Percentiles rank a stretch among this genome's conserved stretches.
phyloP scores from a whole-genome alignment of 208 protist genomes.

The Borovskyia barvae region DNA sequence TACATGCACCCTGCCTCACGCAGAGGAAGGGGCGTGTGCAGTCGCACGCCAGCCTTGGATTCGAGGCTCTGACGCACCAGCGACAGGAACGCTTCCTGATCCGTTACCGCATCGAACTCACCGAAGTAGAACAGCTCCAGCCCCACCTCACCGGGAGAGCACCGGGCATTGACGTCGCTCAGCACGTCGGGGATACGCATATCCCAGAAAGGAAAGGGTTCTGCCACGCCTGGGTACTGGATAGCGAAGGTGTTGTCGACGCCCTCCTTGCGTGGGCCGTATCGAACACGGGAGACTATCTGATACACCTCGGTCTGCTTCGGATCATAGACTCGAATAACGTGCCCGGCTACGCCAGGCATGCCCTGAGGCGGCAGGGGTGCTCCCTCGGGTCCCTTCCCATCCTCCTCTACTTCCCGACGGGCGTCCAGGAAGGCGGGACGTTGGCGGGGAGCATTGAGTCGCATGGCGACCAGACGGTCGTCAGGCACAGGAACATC shows the following conservation, averaged over 20 bases:
- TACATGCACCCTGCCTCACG: constrained; percentile 86
- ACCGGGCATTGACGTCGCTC: constrained; percentile 20
- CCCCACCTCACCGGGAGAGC: constrained; percentile 55
- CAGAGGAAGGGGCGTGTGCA: constrained; percentile 44
- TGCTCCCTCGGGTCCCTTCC: background rate
- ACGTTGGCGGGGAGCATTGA: constrained; percentile 58
- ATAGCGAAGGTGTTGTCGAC: constrained; percentile 55
- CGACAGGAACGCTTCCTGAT: constrained; percentile 38
- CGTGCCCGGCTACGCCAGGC: constrained; percentile 24
- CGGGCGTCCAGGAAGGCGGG: constrained; percentile 54
- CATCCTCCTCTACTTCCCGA: background rate
- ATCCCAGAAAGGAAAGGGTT: constrained; percentile 75
- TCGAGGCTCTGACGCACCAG: constrained; percentile 45
- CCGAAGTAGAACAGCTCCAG: constrained; percentile 85
- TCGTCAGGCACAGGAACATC: constrained; percentile 62
- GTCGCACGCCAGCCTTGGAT: constrained; percentile 46
- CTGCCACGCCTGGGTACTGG: constrained; percentile 43
- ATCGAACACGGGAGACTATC: constrained; percentile 43
- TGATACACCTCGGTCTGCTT: constrained; percentile 46
- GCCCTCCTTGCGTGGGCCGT: constrained; percentile 56
- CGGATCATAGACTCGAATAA: constrained; percentile 38
- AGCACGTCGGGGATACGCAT: constrained; percentile 50
- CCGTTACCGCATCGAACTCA: constrained; percentile 52
- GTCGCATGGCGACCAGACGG: constrained; percentile 54
- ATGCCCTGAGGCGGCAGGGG: constrained; percentile 35